Base-by-base conservation (phyloP, 305 asterid species). In the Nicotiana rustica region DNA sequence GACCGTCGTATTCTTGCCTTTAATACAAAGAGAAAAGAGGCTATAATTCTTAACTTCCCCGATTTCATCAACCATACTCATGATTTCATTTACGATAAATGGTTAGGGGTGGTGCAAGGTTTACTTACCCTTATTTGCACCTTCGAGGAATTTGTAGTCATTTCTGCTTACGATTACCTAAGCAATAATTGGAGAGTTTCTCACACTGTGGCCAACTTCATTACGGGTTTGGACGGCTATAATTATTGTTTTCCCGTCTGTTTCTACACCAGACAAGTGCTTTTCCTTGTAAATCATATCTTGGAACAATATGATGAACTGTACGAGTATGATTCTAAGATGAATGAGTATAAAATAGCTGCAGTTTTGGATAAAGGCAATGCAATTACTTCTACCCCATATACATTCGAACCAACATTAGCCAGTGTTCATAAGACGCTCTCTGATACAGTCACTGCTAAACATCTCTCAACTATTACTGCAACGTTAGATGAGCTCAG, bases 121-220 rank as follows among this genome's bases (percentile, higher is more conserved):
- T 31, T 25, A 52, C 80, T 55, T 76, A 52, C 65, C 29, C 19
- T 49, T 75, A 18, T 76, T 6, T 49, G 80, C 65, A 75, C 44
- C 18, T 75, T 44, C 64, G 19, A 0, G 56, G 44, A 49, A 19
- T 75, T 5, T 18, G 19, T 35, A 47, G 44, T 15, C 25, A 29
- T 77, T 77, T 21, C 5, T 29, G 36, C 36, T 35, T 35, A 35
- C 18, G 21, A 75, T 12, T 12, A 12, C 14, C 21, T 21, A 29
- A 29, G 17, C 4, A 77, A 14, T 1, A 5, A 6, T 29, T 49
- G 41, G 14, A 49, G 7, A 17, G 44, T 49, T 75, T 21, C 10
- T 8, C 61, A 41, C 35, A n/a, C 79, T 41, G 3, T 38, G 78
- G 57, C 15, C 9, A 38, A n/a, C 14, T 35, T 44, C 21, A 0